A percentile compares a stretch with the other conserved stretches of the same genome.
Evolutionary conservation across 2,329 filamentous ascomycete species (phyloP).

Genomic region (Scedosporium minutisporum): DNA sequence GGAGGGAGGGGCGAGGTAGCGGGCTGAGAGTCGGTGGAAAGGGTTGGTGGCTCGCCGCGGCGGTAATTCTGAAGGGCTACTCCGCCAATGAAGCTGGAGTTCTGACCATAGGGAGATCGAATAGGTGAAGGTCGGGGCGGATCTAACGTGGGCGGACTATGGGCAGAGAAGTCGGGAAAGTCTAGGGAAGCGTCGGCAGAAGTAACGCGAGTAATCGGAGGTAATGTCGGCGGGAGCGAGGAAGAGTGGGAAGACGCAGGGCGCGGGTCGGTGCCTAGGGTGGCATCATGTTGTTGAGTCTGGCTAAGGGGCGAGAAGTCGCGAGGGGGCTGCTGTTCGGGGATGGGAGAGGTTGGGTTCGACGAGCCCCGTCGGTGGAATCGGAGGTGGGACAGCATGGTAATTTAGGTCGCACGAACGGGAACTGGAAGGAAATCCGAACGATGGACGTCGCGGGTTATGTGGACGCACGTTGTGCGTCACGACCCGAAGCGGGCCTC

Average conservation of each 20-base stretch:
- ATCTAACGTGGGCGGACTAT: slow-evolving; percentile 15
- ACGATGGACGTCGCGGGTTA: neutral
- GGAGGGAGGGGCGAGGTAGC: neutral
- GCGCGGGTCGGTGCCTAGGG: slow-evolving; percentile 21
- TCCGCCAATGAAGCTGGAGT: slow-evolving; percentile 44
- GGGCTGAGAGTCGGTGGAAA: slow-evolving; percentile 5
- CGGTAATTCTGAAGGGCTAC: slow-evolving; percentile 42
- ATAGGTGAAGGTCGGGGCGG: slow-evolving; percentile 20
- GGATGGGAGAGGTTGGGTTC: slow-evolving; percentile 43
- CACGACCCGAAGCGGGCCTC: neutral
- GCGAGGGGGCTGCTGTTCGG: slow-evolving; percentile 35
- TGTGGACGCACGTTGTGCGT: neutral
- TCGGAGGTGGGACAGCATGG: slow-evolving; percentile 45
- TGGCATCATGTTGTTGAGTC: slow-evolving; percentile 1
- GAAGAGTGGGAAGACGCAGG: slow-evolving; percentile 24
- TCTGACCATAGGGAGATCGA: slow-evolving; percentile 23
- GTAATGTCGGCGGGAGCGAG: slow-evolving; percentile 37
- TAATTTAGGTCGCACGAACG: neutral
- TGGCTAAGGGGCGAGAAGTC: slow-evolving; percentile 17
- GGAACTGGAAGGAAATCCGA: neutral
- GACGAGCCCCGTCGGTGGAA: slow-evolving; percentile 49
- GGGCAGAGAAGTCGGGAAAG: slow-evolving; percentile 6
- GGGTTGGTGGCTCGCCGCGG: slow-evolving; percentile 22
- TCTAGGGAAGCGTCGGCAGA: slow-evolving; percentile 24
- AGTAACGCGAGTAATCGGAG: slow-evolving; percentile 40